Percentiles rank a stretch among this genome's conserved stretches.
Conservation (phyloP, 2,329 filamentous ascomycete species). For the Stachybotrys echinatus region DNA sequence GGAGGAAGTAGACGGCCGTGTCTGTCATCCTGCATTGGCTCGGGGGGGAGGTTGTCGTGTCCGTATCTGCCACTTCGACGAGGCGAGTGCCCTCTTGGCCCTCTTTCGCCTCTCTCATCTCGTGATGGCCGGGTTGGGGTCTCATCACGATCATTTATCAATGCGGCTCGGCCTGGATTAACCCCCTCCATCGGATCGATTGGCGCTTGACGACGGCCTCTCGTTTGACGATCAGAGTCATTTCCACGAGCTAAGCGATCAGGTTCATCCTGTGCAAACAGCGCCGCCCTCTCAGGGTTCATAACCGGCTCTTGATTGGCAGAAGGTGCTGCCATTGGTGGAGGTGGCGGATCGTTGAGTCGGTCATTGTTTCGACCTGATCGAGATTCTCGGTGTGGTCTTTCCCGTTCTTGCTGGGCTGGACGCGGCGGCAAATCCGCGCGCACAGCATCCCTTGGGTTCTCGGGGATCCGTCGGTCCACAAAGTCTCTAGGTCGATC, state of each 20-base stretch:
- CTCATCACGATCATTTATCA: constrained; percentile 34
- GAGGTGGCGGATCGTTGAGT: constrained; percentile 16
- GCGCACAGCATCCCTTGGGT: constrained; percentile 15
- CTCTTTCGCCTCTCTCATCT: constrained; percentile 40
- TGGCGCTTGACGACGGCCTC: constrained; percentile 19
- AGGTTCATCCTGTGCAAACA: constrained; percentile 33
- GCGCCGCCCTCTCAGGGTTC: constrained; percentile 50
- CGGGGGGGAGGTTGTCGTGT: constrained; percentile 21
- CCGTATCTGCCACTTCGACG: constrained; percentile 30
- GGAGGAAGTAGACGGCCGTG: constrained; percentile 33
- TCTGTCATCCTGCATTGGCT: constrained; percentile 41
- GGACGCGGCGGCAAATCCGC: constrained; percentile 28
- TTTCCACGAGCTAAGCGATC: constrained; percentile 18
- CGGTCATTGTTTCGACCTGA: constrained; percentile 19
- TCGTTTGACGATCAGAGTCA: constrained; percentile 22
- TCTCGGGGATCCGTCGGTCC: constrained; percentile 38
- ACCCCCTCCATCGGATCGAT: constrained; percentile 29
- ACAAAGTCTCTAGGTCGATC: constrained; percentile 35
- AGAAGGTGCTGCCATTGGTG: constrained; percentile 13
- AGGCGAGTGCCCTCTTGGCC: constrained; percentile 41
- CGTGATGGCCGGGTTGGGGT: constrained; percentile 30
- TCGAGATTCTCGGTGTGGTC: constrained; percentile 24
- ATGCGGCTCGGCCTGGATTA: constrained; percentile 42
- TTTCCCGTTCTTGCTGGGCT: constrained; percentile 37
- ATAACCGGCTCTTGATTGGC: constrained; percentile 39